Evolutionary conservation across 257 asterid species (phyloP).

Genomic region (Salvia hispanica): DNA sequence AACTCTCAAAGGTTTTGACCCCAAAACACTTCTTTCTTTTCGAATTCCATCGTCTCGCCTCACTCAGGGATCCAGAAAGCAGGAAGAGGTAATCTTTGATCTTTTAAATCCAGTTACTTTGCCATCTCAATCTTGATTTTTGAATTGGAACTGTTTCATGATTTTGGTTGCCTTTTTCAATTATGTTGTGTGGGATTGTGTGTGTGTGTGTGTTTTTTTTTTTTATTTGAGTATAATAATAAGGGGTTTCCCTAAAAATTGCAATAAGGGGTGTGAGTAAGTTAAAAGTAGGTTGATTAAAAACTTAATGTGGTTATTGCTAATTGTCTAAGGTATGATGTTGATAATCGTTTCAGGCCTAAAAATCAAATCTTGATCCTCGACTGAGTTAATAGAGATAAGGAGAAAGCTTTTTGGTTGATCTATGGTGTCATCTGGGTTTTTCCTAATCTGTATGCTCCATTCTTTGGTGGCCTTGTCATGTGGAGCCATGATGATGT

Average conservation of each 20-base stretch:
- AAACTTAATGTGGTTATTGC: slow-evolving; percentile 26
- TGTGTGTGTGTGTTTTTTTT: neutral
- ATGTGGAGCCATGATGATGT: slow-evolving; percentile 86
- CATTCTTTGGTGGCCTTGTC: slow-evolving; percentile 79
- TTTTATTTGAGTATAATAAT: neutral
- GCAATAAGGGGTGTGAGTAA: slow-evolving; percentile 14
- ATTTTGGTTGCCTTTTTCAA: slow-evolving; percentile 22
- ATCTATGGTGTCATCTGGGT: slow-evolving; percentile 72
- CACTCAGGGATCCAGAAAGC: slow-evolving; percentile 24
- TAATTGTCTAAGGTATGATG: slow-evolving; percentile 28
- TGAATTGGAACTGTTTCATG: slow-evolving; percentile 3
- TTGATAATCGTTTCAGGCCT: slow-evolving; percentile 30
- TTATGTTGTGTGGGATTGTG: slow-evolving; percentile 28
- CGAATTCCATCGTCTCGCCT: slow-evolving; percentile 11
- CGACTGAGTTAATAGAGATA: slow-evolving; percentile 24
- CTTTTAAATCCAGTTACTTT: slow-evolving; percentile 25
- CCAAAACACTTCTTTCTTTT: slow-evolving; percentile 11
- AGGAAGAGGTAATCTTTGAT: slow-evolving; percentile 34
- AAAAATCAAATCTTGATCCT: slow-evolving; percentile 36
- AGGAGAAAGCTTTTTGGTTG: neutral
- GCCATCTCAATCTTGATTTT: neutral
- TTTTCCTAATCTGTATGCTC: slow-evolving; percentile 67
- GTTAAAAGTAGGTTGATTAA: neutral
- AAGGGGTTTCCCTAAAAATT: slow-evolving; percentile 22
- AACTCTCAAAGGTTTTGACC: slow-evolving; percentile 30